These are phyloP conservation scores for Vitis rotundifolia DNA, from an alignment of 164 flowering plant genomes.

Conservation along the genomic window DNA sequence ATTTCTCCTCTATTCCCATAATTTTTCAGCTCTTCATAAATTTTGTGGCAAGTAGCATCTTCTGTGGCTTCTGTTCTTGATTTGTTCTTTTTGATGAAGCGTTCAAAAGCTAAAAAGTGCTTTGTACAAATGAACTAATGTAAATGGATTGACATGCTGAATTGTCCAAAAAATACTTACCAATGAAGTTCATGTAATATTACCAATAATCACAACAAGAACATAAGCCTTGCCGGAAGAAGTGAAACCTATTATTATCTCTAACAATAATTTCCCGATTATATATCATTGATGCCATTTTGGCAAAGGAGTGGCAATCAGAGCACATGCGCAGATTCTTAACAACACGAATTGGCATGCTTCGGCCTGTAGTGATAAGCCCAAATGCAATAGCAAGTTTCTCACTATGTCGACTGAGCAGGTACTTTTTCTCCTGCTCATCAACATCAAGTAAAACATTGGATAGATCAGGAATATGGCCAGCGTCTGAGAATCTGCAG, in stretches of 20 bases:
- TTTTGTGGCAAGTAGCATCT: not conserved
- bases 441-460: slow-evolving; percentile 57
- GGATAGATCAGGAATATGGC: slow-evolving; percentile 46
- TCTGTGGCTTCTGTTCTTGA: not conserved
- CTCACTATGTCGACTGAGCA: slow-evolving; percentile 59
- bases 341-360: slow-evolving; percentile 43
- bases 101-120: not conserved
- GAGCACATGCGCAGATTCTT: slow-evolving; percentile 65
- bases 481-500: slow-evolving; percentile 32
- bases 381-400: slow-evolving; percentile 63
- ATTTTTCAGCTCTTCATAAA: not conserved
- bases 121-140: not conserved
- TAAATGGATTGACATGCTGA: not conserved
- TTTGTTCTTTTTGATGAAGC: not conserved
- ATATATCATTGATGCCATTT: slow-evolving; percentile 45
- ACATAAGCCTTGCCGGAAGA: slow-evolving; percentile 52
- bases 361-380: slow-evolving; percentile 35
- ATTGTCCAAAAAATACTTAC: not conserved
- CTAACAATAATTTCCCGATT: slow-evolving; percentile 47
- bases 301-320: slow-evolving; percentile 62
- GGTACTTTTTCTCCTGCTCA: slow-evolving; percentile 50
- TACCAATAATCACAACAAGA: slow-evolving; percentile 70
- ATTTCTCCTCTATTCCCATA: not conserved
- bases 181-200: not conserved
- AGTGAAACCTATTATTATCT: slow-evolving; percentile 56